A percentile compares a stretch with the other conserved stretches of the same genome.
These are phyloP conservation scores for Metschnikowia borealis DNA, from an alignment of 805 yeast species.

Conservation along the genomic window DNA sequence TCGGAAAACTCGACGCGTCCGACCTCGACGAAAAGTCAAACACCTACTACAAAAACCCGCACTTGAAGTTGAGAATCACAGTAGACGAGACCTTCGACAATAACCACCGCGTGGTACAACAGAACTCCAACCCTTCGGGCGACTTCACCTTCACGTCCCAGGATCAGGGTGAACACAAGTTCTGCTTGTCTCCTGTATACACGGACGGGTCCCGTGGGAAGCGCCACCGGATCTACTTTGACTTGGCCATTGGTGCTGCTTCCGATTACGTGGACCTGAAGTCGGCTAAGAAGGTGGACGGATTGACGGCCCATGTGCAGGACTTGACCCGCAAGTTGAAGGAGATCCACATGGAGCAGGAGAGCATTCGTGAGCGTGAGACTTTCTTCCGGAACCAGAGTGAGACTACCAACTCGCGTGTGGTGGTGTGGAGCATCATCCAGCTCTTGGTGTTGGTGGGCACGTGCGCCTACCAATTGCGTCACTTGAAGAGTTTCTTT, in stretches of 20 bases:
- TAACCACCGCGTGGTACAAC: constrained; percentile 71
- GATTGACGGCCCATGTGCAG: constrained; percentile 52
- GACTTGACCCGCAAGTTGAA: constrained; percentile 54
- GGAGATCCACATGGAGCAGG: constrained; percentile 63
- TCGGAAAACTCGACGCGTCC: constrained; percentile 68
- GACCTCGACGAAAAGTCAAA: constrained; percentile 49
- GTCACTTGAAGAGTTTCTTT: constrained; percentile 75
- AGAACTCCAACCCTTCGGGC: constrained; percentile 56
- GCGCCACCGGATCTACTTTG: constrained; percentile 67
- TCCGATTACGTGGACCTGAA: constrained; percentile 58
- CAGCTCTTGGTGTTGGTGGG: constrained; percentile 65
- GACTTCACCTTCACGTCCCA: constrained; percentile 78
- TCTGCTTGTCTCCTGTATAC: constrained; percentile 63
- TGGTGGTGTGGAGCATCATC: constrained; percentile 67
- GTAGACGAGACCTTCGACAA: constrained; percentile 63
- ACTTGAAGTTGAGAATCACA: constrained; percentile 54
- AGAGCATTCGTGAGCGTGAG: constrained; percentile 70
- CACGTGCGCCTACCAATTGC: constrained; percentile 74
- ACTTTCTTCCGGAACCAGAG: constrained; percentile 71
- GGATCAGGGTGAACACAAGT: constrained; percentile 79
- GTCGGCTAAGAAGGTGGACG: constrained; percentile 50
- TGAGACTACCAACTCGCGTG: constrained; percentile 70
- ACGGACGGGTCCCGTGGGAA: constrained; percentile 66
- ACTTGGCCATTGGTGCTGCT: constrained; percentile 65
- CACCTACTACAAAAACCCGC: constrained; percentile 50